Evolutionary conservation across 1,284 basidiomycete species (phyloP).

Genomic region (Pterulicium gracile): DNA sequence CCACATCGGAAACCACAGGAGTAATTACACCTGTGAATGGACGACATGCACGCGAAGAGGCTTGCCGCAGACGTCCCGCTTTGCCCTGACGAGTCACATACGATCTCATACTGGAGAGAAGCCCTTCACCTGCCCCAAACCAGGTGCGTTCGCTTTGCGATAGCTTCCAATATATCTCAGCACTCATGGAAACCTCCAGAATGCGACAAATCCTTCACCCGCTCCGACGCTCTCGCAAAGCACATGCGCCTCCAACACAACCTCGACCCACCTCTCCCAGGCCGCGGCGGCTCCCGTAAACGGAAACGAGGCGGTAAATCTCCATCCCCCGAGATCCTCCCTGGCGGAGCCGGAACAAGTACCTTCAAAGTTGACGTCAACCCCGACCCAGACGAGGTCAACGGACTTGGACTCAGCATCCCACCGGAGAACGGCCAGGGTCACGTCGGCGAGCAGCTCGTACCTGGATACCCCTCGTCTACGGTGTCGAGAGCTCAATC

Average conservation of each 20-base stretch:
- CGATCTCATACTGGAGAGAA: conserved; percentile 90
- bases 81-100: conserved; percentile 80
- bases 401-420: conserved; percentile 18
- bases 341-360: conserved; percentile 28
- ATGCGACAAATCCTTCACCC: conserved; percentile 89
- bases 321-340: conserved; percentile 15
- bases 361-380: conserved; percentile 57
- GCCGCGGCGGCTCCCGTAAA: conserved; percentile 55
- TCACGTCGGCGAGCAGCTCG: not conserved
- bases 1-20: conserved; percentile 80
- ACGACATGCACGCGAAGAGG: conserved; percentile 68
- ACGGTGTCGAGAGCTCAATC: conserved; percentile 2
- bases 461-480: conserved; percentile 1
- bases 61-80: conserved; percentile 76
- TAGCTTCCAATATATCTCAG: not conserved
- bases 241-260: conserved; percentile 86
- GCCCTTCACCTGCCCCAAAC: conserved; percentile 74
- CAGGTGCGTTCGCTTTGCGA: conserved; percentile 59
- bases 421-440: conserved; percentile 10
- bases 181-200: conserved; percentile 47
- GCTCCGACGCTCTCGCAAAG: conserved; percentile 84
- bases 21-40: conserved; percentile 87
- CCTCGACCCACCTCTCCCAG: conserved; percentile 60
- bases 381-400: conserved; percentile 26
- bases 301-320: conserved; percentile 42